Evolutionary conservation across 2,329 filamentous ascomycete species (phyloP), one percentile per base, ranked within the genome.

Genomic region (Colletotrichum lindemuthianum): DNA sequence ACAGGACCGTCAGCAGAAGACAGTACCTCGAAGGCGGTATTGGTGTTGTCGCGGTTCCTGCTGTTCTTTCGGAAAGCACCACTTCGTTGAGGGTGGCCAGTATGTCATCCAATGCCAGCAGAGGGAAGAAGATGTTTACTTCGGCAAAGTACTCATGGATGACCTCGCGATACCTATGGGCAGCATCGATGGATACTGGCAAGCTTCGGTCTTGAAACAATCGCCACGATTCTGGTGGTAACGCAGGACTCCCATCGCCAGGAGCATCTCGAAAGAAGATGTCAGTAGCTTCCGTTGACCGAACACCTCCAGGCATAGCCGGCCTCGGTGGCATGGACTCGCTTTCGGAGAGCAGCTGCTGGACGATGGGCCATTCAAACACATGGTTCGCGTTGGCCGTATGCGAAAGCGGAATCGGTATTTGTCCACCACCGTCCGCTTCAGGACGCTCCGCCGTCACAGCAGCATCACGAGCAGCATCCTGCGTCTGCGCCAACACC

Each of bases 71-170:
- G 9, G 41, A 57, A 2, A 41, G 37, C 2, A 66, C 12, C 0
- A 66, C 45, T 1, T 56, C 55, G 8, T 69, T 47, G 0, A 11
- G 60, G 7, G 16, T 69, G 4, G 34, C 66, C 1, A 60, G 16
- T 2, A 56, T 32, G 3, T 54, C 50, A 1, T 65, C 51, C 2
- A 34, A 59, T 16, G 59, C 49, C 4, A 61, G 24, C 2, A 61
- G 3, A 0, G 64, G 57, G 43, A 72, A 74, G 51, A 73, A 74
- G 0, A 72, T 67, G 10, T 72, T 72, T n/a, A 74, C 67, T 5
- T 71, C 45, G 6, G 48, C 45, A 40, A 73, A 74, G n/a, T 72
- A 74, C 2, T 68, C 24, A 41, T 66, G 49, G 13, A 68, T 67
- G n/a, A 60, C 44, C 10, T 67, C 54, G 9, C 45, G 54, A 11